Conservation (phyloP, 176 grass and related monocot genomes). For the Calamus simplicifolius region DNA sequence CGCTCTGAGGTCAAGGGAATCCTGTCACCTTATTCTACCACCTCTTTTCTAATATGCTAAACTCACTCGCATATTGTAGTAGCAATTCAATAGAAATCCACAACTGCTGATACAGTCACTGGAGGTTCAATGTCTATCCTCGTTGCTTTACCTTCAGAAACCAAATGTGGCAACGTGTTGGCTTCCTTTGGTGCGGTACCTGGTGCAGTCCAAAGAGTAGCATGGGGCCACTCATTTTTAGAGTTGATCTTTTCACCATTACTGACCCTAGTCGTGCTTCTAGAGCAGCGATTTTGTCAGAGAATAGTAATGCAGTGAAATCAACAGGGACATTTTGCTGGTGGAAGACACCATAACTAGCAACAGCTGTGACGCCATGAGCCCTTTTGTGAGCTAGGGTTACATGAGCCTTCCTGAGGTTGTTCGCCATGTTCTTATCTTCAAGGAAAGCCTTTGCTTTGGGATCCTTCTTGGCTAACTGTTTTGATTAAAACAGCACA, state of each 20-base stretch:
- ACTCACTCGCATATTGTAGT: too few species aligned
- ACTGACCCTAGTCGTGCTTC: constrained; percentile 50
- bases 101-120: constrained; percentile 27
- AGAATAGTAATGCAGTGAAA: constrained; percentile 51
- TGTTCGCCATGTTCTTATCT: constrained; percentile 40
- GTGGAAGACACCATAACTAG: constrained; percentile 60
- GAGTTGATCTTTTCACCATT: constrained; percentile 56
- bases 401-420: constrained; percentile 62
- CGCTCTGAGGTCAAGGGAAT: too few species aligned
- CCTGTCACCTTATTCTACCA: too few species aligned
- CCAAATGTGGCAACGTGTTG: constrained; percentile 51
- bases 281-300: constrained; percentile 60
- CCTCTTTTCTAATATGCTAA: too few species aligned
- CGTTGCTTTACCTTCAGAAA: constrained; percentile 46
- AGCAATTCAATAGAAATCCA: constrained; percentile 71
- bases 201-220: constrained; percentile 72
- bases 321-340: constrained; percentile 59
- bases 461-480: constrained; percentile 46
- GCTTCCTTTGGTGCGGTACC: constrained; percentile 62
- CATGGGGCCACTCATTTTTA: constrained; percentile 86
- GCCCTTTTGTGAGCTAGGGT: constrained; percentile 90
- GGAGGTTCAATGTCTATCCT: constrained; percentile 52
- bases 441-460: constrained; percentile 37
- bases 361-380: constrained; percentile 73
- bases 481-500: constrained; percentile 4